Conservation (phyloP, 306 rosid genomes). For the Hippophae gyantsensis region DNA sequence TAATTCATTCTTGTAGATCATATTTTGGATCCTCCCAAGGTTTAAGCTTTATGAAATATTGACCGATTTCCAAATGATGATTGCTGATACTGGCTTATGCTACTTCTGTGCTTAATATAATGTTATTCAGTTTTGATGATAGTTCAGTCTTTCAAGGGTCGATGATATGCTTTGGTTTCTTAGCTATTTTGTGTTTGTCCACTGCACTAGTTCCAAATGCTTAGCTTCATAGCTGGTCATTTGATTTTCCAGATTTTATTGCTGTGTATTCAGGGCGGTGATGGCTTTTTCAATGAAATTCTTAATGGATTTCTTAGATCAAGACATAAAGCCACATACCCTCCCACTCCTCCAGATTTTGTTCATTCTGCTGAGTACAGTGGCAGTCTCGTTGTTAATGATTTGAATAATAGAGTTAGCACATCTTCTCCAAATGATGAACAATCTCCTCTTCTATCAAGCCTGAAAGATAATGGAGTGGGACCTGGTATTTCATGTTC, state of each 20-base stretch:
- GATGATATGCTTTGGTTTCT: too few species aligned
- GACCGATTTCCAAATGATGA: too few species aligned
- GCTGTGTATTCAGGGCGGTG: slow-evolving; percentile 72
- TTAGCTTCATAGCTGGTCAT: too few species aligned
- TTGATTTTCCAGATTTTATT: slow-evolving; percentile 7
- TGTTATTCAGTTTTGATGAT: too few species aligned
- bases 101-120: too few species aligned
- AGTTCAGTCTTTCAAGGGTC: too few species aligned
- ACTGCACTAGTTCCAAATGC: too few species aligned
- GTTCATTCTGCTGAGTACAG: slow-evolving; percentile 27
- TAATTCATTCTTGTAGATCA: too few species aligned
- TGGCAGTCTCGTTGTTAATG: slow-evolving; percentile 30
- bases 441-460: slow-evolving; percentile 45
- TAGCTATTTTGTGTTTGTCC: too few species aligned
- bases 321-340: slow-evolving; percentile 68
- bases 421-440: slow-evolving; percentile 38
- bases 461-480: slow-evolving; percentile 26
- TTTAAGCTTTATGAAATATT: too few species aligned
- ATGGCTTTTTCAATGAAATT: slow-evolving; percentile 96
- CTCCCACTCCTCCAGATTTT: slow-evolving; percentile 70
- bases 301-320: slow-evolving; percentile 88
- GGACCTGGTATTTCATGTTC: slow-evolving; percentile 5
- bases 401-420: slow-evolving; percentile 29
- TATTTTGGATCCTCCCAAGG: too few species aligned
- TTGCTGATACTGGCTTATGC: too few species aligned